These are phyloP conservation scores for Neurospora sp. DNA, from an alignment of 495 filamentous ascomycete genomes.

Conservation along the genomic window DNA sequence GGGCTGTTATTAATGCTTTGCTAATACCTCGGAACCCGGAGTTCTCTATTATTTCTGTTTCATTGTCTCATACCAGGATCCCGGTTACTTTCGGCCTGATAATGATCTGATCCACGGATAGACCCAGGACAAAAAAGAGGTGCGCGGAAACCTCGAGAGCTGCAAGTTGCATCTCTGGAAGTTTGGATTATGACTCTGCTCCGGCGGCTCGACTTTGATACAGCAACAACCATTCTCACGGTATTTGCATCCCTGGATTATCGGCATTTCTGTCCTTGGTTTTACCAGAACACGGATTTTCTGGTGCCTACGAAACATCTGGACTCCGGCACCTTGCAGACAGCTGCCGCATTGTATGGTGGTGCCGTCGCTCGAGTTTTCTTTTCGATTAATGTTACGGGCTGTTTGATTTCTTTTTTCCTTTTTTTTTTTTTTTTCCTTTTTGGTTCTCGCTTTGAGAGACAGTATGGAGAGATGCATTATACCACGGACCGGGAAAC, in stretches of 20 bases:
- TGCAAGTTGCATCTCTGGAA: conserved; percentile 37
- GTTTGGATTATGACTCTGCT: background rate
- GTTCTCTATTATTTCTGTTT: conserved; percentile 7
- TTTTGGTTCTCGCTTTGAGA: conserved; percentile 16
- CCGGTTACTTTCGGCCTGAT: conserved; percentile 16
- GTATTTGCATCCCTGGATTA: conserved; percentile 2
- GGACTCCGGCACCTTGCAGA: conserved; percentile 6
- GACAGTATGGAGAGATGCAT: conserved; percentile 12
- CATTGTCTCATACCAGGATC: conserved; percentile 17
- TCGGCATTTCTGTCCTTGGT: background rate
- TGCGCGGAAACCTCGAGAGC: conserved; percentile 25
- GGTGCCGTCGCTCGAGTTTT: conserved; percentile 19
- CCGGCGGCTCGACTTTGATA: conserved; percentile 7
- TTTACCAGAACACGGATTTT: conserved; percentile 6
- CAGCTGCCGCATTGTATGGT: conserved; percentile 8
- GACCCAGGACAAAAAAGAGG: conserved; percentile 25
- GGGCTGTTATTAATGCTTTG: conserved; percentile 14
- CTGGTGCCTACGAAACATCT: conserved; percentile 4
- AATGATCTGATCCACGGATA: conserved; percentile 28
- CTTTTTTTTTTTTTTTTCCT: conserved; percentile 4
- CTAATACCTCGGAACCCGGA: conserved; percentile 18
- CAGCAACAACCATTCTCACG: background rate
- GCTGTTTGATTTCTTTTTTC: conserved; percentile 20
- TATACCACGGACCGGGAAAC: conserved; percentile 16
- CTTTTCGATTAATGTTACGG: conserved; percentile 8